A percentile compares a stretch with the other conserved stretches of the same genome.
phyloP scores from a whole-genome alignment of 257 asterid genomes.

The Solanum medicagineum region DNA sequence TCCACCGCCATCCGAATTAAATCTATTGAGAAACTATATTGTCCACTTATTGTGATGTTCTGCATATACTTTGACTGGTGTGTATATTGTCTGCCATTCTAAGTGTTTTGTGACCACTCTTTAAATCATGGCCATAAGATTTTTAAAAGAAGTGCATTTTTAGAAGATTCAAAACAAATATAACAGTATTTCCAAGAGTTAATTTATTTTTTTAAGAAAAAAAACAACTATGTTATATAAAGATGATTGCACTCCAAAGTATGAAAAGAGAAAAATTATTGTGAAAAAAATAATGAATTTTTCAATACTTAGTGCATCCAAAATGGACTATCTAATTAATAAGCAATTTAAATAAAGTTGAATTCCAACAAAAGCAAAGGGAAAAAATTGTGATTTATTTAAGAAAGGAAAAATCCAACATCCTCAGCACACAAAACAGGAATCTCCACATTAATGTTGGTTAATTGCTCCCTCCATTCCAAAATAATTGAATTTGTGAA shows the following conservation, averaged over 20 bases:
- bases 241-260: background rate
- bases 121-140: background rate
- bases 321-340: background rate
- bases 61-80: background rate
- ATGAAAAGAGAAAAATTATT: background rate
- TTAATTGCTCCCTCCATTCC: background rate
- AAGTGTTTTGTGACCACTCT: background rate
- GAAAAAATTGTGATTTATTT: background rate
- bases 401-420: background rate
- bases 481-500: too few relatives aligned
- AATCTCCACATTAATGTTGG: background rate
- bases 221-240: too few relatives aligned
- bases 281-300: background rate
- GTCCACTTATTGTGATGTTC: background rate
- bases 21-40: background rate
- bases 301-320: background rate
- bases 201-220: too few relatives aligned
- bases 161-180: rapidly evolving
- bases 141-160: background rate
- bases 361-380: background rate
- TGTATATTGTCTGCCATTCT: background rate
- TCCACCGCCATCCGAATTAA: too few relatives aligned
- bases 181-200: background rate
- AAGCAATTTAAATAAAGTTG: background rate
- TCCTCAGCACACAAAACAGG: background rate